Percentiles rank a stretch among this genome's conserved stretches.
phyloP scores from a whole-genome alignment of 371 early-diverging fungal genomes.

The Nematocida major region DNA sequence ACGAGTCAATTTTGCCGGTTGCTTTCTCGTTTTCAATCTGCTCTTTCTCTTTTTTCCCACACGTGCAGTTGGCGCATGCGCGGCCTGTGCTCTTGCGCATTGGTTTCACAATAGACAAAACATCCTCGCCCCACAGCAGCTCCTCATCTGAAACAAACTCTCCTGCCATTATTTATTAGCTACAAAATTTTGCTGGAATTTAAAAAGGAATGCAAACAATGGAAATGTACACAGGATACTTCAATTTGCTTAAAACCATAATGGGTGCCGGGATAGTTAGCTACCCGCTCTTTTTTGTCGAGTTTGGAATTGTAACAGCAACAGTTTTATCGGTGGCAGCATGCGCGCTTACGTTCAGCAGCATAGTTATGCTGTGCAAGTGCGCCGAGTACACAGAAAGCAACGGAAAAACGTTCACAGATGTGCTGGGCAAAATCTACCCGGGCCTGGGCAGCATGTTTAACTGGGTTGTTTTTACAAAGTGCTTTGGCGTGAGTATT shows the following conservation, averaged over 20 bases:
- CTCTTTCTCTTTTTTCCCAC: constrained; percentile 48
- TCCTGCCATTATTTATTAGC: neutral
- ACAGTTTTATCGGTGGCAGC: constrained; percentile 10
- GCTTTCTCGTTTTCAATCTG: neutral
- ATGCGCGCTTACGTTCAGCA: constrained; percentile 30
- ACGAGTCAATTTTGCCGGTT: constrained; percentile 34
- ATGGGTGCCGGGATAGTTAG: constrained; percentile 49
- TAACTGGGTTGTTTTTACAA: constrained; percentile 76
- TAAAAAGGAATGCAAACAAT: constrained; percentile 4
- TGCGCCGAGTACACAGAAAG: constrained; percentile 12
- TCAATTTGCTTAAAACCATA: constrained; percentile 52
- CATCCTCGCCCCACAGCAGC: constrained; percentile 10
- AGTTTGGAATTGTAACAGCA: constrained; percentile 46
- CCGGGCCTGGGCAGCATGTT: constrained; percentile 1
- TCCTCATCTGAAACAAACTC: constrained; percentile 51
- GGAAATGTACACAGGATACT: constrained; percentile 36
- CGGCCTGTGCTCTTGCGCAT: constrained; percentile 13
- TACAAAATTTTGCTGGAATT: neutral
- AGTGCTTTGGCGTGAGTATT: constrained; percentile 96
- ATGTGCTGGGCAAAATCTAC: neutral
- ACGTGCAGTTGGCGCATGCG: constrained; percentile 63
- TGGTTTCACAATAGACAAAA: neutral
- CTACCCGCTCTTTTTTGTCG: constrained; percentile 40
- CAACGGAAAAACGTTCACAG: constrained; percentile 17
- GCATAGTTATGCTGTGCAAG: constrained; percentile 48